Evolutionary conservation across 2,329 filamentous ascomycete genomes (phyloP).

Genomic region (Scedosporium minutisporum): DNA sequence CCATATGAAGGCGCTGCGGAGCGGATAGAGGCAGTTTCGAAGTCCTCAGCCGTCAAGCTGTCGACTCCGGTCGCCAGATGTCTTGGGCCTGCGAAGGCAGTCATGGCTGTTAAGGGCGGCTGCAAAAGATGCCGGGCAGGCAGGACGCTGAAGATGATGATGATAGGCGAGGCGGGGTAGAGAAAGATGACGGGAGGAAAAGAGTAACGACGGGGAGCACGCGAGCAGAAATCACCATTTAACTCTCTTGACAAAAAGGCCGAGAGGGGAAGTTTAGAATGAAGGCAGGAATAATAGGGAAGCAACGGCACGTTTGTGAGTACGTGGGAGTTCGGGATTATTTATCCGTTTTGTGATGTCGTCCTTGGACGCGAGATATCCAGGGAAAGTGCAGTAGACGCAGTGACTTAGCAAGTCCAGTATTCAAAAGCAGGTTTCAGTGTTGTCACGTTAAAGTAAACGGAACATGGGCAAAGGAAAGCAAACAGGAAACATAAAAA

Average conservation of each 20-base stretch:
- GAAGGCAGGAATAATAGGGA: neutral
- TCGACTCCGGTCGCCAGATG: neutral
- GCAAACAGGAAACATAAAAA: neutral
- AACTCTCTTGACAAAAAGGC: neutral
- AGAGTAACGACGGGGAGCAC: neutral
- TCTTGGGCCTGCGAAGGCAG: slow-evolving; percentile 1
- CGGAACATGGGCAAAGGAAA: neutral
- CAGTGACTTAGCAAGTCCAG: neutral
- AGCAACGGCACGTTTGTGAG: neutral
- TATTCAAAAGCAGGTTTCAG: neutral
- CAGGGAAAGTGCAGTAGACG: neutral
- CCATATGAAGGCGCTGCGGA: slow-evolving; percentile 61
- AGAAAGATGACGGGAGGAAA: neutral
- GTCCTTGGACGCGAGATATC: neutral
- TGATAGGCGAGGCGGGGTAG: neutral
- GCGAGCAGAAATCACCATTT: neutral
- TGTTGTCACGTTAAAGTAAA: neutral
- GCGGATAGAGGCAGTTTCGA: slow-evolving; percentile 57
- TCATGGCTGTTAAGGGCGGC: neutral
- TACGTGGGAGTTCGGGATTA: neutral
- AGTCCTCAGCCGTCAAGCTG: slow-evolving; percentile 35
- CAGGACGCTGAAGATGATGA: neutral
- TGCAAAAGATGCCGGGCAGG: neutral
- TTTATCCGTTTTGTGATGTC: neutral
- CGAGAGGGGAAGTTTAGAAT: neutral